phyloP scores from a whole-genome alignment of 1,139 yeast genomes.

The Arxiozyma heterogenica region DNA sequence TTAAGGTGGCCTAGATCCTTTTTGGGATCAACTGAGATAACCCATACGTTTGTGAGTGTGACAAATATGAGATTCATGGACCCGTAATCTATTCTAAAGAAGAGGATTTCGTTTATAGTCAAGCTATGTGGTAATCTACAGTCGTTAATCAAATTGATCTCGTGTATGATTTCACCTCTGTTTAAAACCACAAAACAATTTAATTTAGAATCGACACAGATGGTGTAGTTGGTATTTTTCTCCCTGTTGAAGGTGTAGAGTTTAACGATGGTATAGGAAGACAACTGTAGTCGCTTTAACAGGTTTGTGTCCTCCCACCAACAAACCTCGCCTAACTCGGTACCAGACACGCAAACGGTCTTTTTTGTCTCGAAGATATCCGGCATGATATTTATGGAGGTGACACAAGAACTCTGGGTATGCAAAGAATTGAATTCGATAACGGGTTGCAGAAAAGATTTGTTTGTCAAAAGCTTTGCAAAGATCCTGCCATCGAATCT shows the following conservation, averaged over 20 bases:
- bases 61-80: conserved; percentile 33
- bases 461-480: conserved; percentile 34
- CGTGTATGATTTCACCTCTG: not conserved
- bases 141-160: not conserved
- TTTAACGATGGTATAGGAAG: conserved; percentile 19
- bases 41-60: conserved; percentile 15
- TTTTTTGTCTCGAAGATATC: conserved; percentile 17
- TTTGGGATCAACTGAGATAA: conserved; percentile 26
- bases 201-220: conserved; percentile 20
- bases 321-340: conserved; percentile 33
- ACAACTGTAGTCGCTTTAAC: conserved; percentile 15
- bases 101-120: conserved; percentile 10
- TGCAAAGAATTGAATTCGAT: conserved; percentile 31
- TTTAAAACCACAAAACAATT: not conserved
- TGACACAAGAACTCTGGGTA: conserved; percentile 27
- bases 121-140: not conserved
- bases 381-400: conserved; percentile 25
- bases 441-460: conserved; percentile 33
- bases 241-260: conserved; percentile 20
- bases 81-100: conserved; percentile 45
- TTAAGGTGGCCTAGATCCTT: conserved; percentile 24
- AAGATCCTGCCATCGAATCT: conserved; percentile 38
- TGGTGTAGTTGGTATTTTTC: conserved; percentile 12
- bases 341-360: conserved; percentile 29
- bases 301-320: conserved; percentile 33